These are phyloP conservation scores for Citrullus mucosospermus DNA, from an alignment of 306 rosid species.

Conservation along the genomic window DNA sequence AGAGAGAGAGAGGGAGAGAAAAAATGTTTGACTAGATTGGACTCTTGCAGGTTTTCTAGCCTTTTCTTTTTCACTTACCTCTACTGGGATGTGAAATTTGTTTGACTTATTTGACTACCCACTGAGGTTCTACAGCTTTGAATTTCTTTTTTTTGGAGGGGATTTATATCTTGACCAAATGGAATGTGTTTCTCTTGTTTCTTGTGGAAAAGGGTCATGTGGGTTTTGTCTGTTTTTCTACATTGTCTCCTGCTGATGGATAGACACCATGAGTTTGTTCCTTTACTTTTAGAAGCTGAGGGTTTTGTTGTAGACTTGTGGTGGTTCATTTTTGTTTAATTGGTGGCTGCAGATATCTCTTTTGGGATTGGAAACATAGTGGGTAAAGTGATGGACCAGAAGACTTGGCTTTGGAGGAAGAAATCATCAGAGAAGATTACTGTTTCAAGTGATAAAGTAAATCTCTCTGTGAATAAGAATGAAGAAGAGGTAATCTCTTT, in stretches of 20 bases:
- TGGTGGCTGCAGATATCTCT: background rate
- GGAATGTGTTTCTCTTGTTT: background rate
- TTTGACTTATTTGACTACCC: constrained; percentile 1
- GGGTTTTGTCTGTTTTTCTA: constrained; percentile 1
- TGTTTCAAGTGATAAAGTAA: constrained; percentile 27
- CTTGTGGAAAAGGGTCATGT: background rate
- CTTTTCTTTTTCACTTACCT: background rate
- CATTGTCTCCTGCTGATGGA: background rate
- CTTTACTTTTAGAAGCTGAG: background rate
- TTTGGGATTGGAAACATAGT: background rate
- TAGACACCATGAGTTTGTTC: background rate
- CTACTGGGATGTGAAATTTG: background rate
- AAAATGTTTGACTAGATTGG: background rate
- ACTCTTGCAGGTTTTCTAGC: background rate
- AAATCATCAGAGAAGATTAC: constrained; percentile 54
- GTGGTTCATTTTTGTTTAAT: background rate
- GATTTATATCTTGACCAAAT: background rate
- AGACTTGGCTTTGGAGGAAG: constrained; percentile 78
- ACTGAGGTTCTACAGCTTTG: background rate
- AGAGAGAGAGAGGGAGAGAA: background rate
- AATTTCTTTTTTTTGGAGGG: background rate
- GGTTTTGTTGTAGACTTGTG: background rate
- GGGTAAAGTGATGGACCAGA: constrained; percentile 44
- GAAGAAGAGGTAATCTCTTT: constrained; percentile 44
- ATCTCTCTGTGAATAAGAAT: constrained; percentile 29